Conservation (phyloP, 1,284 basidiomycete genomes). For the Ganoderma sinense region DNA sequence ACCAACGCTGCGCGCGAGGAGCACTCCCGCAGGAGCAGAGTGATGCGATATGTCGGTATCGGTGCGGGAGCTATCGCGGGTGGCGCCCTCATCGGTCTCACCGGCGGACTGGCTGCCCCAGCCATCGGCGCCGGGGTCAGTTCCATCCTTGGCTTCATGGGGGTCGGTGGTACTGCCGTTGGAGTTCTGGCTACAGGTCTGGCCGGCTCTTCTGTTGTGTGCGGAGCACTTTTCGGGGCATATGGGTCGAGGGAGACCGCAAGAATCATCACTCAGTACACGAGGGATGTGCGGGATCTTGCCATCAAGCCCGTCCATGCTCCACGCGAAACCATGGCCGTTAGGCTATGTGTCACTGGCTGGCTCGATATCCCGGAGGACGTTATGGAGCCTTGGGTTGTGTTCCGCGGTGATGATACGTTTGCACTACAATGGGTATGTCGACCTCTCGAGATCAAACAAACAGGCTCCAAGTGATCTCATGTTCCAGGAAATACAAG, state of each 20-base stretch:
- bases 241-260: conserved; percentile 61
- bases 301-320: conserved; percentile 54
- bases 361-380: conserved; percentile 57
- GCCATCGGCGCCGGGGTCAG: conserved; percentile 62
- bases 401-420: conserved; percentile 61
- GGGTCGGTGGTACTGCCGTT: conserved; percentile 60
- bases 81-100: conserved; percentile 63
- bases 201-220: conserved; percentile 63
- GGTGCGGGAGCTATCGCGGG: conserved; percentile 63
- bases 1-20: conserved; percentile 48
- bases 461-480: neutral
- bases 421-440: conserved; percentile 67
- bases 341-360: conserved; percentile 63
- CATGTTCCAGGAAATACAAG: conserved; percentile 58
- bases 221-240: conserved; percentile 63
- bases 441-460: neutral
- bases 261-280: conserved; percentile 57
- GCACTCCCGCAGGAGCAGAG: conserved; percentile 52
- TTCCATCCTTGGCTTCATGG: conserved; percentile 57
- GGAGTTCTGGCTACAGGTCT: conserved; percentile 62
- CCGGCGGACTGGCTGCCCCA: conserved; percentile 64
- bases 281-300: conserved; percentile 61
- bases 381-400: conserved; percentile 60
- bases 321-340: conserved; percentile 55
- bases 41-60: conserved; percentile 55